Conservation (phyloP, 768 basidiomycete species). For the Sutorius australiensis region DNA sequence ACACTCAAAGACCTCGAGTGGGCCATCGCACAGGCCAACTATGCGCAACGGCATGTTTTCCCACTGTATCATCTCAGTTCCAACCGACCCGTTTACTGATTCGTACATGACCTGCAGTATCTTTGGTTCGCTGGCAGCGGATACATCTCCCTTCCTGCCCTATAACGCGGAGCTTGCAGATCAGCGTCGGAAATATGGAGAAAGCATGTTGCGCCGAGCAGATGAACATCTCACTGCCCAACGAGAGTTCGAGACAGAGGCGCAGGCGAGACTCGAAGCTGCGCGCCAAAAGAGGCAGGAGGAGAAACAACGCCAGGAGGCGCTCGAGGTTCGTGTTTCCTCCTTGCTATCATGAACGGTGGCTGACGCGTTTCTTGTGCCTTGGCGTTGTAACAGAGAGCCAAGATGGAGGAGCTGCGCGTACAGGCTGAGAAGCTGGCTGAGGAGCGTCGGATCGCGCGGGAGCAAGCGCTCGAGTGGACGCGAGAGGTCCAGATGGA, state of each 20-base stretch:
- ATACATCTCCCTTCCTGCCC: slow-evolving; percentile 64
- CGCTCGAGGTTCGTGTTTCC: slow-evolving; percentile 52
- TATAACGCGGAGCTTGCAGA: slow-evolving; percentile 87
- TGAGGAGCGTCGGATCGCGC: slow-evolving; percentile 67
- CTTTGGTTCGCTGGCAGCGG: slow-evolving; percentile 79
- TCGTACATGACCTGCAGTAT: slow-evolving; percentile 43
- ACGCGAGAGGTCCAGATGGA: slow-evolving; percentile 59
- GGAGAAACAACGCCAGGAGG: slow-evolving; percentile 65
- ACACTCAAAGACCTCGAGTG: slow-evolving; percentile 74
- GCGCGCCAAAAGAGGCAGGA: slow-evolving; percentile 77
- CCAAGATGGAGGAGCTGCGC: slow-evolving; percentile 60
- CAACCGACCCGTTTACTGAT: neutral
- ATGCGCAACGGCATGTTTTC: slow-evolving; percentile 74
- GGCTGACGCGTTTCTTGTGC: neutral
- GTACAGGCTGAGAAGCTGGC: slow-evolving; percentile 74
- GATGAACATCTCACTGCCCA: slow-evolving; percentile 78
- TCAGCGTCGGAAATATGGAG: slow-evolving; percentile 86
- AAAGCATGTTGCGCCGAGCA: slow-evolving; percentile 75
- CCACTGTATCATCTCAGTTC: neutral
- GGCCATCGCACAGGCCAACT: slow-evolving; percentile 75
- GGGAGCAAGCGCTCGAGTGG: slow-evolving; percentile 81
- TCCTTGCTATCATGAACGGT: neutral
- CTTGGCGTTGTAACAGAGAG: slow-evolving; percentile 39
- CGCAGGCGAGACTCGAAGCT: slow-evolving; percentile 66
- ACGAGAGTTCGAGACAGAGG: slow-evolving; percentile 65